phyloP scores from a whole-genome alignment of 495 filamentous ascomycete genomes.

The Hypoxylon lenormandii region DNA sequence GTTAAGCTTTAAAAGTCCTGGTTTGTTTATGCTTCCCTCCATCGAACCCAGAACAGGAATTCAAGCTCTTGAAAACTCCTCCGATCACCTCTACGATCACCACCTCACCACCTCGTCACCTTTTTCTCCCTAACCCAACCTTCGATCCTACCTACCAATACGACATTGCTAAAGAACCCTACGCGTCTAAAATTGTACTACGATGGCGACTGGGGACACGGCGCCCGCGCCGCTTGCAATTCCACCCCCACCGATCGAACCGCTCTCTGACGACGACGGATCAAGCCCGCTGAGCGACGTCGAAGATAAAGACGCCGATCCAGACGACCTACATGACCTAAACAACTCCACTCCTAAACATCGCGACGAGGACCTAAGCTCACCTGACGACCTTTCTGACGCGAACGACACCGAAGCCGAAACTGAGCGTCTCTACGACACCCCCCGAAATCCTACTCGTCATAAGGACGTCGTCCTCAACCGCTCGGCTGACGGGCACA shows the following conservation, averaged over 20 bases:
- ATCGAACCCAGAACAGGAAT: neutral
- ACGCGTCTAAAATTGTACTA: slow-evolving; percentile 11
- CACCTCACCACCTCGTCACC: neutral
- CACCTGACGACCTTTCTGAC: slow-evolving; percentile 62
- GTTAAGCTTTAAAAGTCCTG: slow-evolving; percentile 22
- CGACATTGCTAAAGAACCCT: neutral
- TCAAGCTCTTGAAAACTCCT: slow-evolving; percentile 41
- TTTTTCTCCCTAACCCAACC: slow-evolving; percentile 8
- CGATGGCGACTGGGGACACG: slow-evolving; percentile 63
- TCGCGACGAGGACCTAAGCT: slow-evolving; percentile 65
- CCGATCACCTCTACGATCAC: slow-evolving; percentile 15
- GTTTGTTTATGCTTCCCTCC: slow-evolving; percentile 33
- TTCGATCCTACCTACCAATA: neutral
- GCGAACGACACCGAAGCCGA: slow-evolving; percentile 96
- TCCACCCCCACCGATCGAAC: slow-evolving; percentile 57
- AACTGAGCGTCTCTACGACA: slow-evolving; percentile 91
- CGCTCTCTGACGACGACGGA: slow-evolving; percentile 54
- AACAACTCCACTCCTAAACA: slow-evolving; percentile 55
- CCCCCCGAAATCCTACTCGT: slow-evolving; percentile 77
- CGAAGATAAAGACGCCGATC: slow-evolving; percentile 73
- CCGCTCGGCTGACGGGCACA: slow-evolving; percentile 53
- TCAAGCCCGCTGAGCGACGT: slow-evolving; percentile 89
- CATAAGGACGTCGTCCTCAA: slow-evolving; percentile 71
- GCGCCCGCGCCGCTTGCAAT: slow-evolving; percentile 60
- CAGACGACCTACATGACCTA: slow-evolving; percentile 62